A percentile compares a stretch with the other conserved stretches of the same genome.
phyloP scores from a whole-genome alignment of 148 eudicot species.

The Heliamphora exappendiculata region DNA sequence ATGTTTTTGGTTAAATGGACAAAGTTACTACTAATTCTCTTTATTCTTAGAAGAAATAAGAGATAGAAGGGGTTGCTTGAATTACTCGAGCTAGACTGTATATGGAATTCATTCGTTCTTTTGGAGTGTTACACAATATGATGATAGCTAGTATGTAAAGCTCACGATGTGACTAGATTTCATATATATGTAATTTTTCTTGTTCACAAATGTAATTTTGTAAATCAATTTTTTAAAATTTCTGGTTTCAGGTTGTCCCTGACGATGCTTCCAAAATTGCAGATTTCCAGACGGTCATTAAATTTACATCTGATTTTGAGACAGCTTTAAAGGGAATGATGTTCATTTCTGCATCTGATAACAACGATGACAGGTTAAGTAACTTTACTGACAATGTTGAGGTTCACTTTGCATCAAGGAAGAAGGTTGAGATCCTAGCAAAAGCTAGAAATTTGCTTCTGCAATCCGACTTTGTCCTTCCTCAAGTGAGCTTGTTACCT shows the following conservation, averaged over 20 bases:
- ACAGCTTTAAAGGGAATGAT: slow-evolving; percentile 52
- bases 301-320: slow-evolving; percentile 70
- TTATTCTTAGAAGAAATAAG: neutral
- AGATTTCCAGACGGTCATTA: slow-evolving; percentile 70
- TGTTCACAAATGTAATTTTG: neutral
- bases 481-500: slow-evolving; percentile 48
- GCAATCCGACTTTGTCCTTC: slow-evolving; percentile 57
- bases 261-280: slow-evolving; percentile 89
- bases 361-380: slow-evolving; percentile 68
- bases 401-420: slow-evolving; percentile 89
- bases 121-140: neutral
- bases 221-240: neutral
- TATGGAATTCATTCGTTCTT: neutral
- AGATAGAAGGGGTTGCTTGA: neutral
- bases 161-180: neutral
- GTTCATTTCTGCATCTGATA: slow-evolving; percentile 74
- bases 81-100: neutral
- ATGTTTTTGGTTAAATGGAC: neutral
- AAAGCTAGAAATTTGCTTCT: slow-evolving; percentile 78
- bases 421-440: slow-evolving; percentile 81
- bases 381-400: slow-evolving; percentile 87
- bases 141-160: neutral
- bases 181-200: neutral
- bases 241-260: slow-evolving; percentile 68
- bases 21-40: no score